Evolutionary conservation across 2,329 filamentous ascomycete species (phyloP).

Genomic region (Thermoascus crustaceus): DNA sequence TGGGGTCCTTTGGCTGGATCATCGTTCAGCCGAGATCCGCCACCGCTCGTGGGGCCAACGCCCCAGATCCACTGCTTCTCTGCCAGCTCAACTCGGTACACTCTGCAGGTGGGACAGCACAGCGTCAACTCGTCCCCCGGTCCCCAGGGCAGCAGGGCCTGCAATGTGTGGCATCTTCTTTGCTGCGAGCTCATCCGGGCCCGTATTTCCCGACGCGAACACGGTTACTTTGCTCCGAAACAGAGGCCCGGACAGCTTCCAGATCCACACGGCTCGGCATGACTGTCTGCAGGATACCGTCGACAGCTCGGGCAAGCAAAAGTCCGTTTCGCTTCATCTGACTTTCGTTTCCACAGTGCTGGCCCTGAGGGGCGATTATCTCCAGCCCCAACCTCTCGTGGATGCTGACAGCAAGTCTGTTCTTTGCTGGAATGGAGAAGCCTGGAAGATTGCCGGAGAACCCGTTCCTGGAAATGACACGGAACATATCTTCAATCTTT

Average conservation of each 20-base stretch:
- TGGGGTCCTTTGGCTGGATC: too few relatives aligned
- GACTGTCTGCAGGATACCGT: slow-evolving; percentile 1
- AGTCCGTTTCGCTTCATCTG: slow-evolving; percentile 37
- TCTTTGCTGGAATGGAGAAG: slow-evolving; percentile 96
- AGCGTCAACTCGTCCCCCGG: neutral
- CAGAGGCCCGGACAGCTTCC: slow-evolving; percentile 39
- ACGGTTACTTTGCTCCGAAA: slow-evolving; percentile 27
- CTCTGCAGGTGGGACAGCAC: neutral
- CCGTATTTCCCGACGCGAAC: slow-evolving; percentile 24
- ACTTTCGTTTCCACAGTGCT: slow-evolving; percentile 77
- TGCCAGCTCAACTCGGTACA: neutral
- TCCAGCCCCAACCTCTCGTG: slow-evolving; percentile 66
- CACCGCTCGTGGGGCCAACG: slow-evolving; percentile 1
- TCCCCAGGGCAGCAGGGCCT: slow-evolving; percentile 6
- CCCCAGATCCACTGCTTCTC: too few relatives aligned
- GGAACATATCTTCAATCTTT: slow-evolving; percentile 54
- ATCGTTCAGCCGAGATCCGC: slow-evolving; percentile 24
- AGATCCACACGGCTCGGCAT: slow-evolving; percentile 22
- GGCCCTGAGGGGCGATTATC: slow-evolving; percentile 68
- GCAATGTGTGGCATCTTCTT: slow-evolving; percentile 47
- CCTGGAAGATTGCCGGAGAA: slow-evolving; percentile 63
- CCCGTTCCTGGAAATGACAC: slow-evolving; percentile 68
- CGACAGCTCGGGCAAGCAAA: neutral
- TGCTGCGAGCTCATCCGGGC: slow-evolving; percentile 32
- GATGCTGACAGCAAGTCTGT: slow-evolving; percentile 51